Evolutionary conservation across 1,284 basidiomycete species (phyloP).

Genomic region (Malassezia furfur): DNA sequence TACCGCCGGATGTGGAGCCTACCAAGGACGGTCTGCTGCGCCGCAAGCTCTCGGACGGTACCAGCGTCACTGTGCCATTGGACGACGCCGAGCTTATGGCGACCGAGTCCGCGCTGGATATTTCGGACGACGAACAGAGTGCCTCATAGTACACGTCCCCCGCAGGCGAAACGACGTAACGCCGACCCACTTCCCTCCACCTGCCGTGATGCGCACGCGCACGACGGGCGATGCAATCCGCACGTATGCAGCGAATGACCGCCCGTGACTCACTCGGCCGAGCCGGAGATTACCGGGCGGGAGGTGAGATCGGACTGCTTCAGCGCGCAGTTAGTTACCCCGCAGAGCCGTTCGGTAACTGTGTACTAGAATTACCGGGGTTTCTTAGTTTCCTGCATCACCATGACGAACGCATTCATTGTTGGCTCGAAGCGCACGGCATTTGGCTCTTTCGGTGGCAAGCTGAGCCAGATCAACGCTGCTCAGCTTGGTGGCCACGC

Average conservation of each 20-base stretch:
- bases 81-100: slow-evolving; percentile 28
- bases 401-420: slow-evolving; percentile 43
- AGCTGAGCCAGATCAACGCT: slow-evolving; percentile 38
- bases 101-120: neutral
- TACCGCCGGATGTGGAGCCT: slow-evolving; percentile 12
- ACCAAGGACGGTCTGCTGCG: slow-evolving; percentile 31
- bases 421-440: slow-evolving; percentile 53
- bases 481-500: slow-evolving; percentile 53
- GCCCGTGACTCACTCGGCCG: neutral
- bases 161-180: neutral
- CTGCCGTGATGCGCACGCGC: too few relatives aligned
- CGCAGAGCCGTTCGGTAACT: neutral
- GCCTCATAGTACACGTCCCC: neutral
- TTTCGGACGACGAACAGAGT: neutral
- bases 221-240: too few relatives aligned
- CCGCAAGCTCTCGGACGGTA: slow-evolving; percentile 35
- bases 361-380: neutral
- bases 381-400: neutral
- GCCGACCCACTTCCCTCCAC: neutral
- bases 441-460: slow-evolving; percentile 55
- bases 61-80: slow-evolving; percentile 35
- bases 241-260: neutral
- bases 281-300: slow-evolving; percentile 6
- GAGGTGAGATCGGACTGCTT: neutral
- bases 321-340: neutral